phyloP scores from a whole-genome alignment of 257 asterid genomes.

The Cordia subcordata region DNA sequence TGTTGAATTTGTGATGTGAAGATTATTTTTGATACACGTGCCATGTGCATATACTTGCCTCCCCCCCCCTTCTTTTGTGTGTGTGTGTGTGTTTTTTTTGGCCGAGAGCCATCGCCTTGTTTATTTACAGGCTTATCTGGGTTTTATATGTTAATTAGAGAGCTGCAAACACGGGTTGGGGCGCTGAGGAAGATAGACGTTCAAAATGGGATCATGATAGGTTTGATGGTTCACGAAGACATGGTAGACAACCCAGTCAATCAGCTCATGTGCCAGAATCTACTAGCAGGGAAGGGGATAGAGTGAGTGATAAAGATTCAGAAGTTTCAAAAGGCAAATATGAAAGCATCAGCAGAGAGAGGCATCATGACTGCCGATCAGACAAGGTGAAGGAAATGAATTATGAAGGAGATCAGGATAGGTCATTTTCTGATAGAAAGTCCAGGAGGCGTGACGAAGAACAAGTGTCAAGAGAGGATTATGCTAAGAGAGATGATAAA shows the following conservation, averaged over 20 bases:
- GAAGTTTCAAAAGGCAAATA: constrained; percentile 23
- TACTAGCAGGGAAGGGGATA: constrained; percentile 22
- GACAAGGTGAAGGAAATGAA: constrained; percentile 22
- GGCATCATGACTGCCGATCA: constrained; percentile 19
- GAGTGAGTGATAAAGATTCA: constrained; percentile 22
- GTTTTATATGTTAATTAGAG: constrained; percentile 40
- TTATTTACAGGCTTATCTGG: constrained; percentile 5
- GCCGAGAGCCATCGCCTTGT: not conserved
- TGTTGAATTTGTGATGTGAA: no score
- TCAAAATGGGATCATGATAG: constrained; percentile 53
- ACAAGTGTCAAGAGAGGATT: constrained; percentile 31
- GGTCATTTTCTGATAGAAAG: constrained; percentile 26
- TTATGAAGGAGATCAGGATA: constrained; percentile 23
- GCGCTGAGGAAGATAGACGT: constrained; percentile 66
- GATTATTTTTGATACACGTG: no score
- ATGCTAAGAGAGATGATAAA: constrained; percentile 37
- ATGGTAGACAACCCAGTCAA: constrained; percentile 25
- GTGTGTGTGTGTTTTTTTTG: no score
- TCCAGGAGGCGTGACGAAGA: constrained; percentile 31
- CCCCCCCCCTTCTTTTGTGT: no score
- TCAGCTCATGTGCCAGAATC: constrained; percentile 25
- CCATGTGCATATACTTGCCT: no score
- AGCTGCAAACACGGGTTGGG: constrained; percentile 99
- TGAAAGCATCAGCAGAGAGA: constrained; percentile 12
- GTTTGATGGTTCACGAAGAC: constrained; percentile 38